phyloP scores from a whole-genome alignment of 768 basidiomycete species.

The Paxillus ammoniavirescens region DNA sequence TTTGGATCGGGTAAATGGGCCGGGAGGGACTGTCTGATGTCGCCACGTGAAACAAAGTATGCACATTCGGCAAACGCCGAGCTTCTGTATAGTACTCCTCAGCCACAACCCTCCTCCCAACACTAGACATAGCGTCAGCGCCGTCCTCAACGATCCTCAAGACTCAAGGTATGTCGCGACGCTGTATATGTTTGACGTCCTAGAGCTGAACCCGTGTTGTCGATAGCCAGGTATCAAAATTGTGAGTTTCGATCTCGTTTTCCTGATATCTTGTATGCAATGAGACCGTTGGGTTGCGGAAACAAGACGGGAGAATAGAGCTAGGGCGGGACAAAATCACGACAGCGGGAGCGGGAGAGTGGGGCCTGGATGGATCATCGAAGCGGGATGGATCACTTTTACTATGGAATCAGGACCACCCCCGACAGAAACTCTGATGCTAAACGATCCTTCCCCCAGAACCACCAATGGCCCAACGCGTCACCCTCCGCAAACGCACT shows the following conservation, averaged over 20 bases:
- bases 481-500: constrained; percentile 97
- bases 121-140: constrained; percentile 23
- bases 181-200: background rate
- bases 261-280: background rate
- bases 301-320: background rate
- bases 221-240: background rate
- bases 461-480: constrained; percentile 89
- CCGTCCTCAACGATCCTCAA: constrained; percentile 34
- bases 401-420: background rate
- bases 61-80: constrained; percentile 23
- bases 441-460: background rate
- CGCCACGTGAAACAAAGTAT: no score
- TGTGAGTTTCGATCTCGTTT: background rate
- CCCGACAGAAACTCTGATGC: background rate
- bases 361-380: background rate
- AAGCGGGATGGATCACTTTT: background rate
- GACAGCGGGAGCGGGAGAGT: background rate
- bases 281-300: background rate
- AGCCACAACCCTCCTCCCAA: constrained; percentile 27
- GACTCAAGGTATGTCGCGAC: constrained; percentile 16
- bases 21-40: no score
- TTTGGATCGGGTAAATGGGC: no score
- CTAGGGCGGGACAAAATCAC: background rate
- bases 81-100: constrained; percentile 26
- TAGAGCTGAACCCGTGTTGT: background rate